Conservation (phyloP, 352 stramenopile genomes). For the Elongisporangium anandrum region DNA sequence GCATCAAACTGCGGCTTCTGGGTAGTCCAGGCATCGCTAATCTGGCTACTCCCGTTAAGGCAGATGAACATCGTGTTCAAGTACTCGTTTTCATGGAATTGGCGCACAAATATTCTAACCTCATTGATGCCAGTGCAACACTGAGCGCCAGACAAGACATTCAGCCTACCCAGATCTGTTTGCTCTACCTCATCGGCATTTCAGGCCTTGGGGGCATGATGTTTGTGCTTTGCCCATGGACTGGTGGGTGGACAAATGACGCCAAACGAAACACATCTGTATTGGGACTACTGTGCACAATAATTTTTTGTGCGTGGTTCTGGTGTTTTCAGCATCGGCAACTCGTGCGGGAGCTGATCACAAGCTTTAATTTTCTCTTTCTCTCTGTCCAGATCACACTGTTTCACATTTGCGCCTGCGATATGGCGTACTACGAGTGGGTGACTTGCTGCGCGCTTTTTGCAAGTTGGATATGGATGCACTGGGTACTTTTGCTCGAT, state of each 20-base stretch:
- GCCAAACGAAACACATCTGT: neutral
- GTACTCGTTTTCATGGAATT: neutral
- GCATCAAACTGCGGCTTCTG: neutral
- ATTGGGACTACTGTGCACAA: neutral
- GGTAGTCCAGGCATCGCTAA: neutral
- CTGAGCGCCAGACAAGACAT: neutral
- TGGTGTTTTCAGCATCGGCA: constrained; percentile 6
- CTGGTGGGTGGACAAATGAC: neutral
- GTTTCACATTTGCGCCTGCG: constrained; percentile 8
- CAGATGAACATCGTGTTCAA: neutral
- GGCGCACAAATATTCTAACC: neutral
- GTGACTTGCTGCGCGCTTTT: neutral
- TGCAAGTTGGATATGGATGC: constrained; percentile 14
- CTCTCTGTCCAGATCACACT: constrained; percentile 14
- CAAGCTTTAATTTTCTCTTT: constrained; percentile 18
- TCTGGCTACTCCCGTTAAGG: neutral
- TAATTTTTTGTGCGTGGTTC: neutral
- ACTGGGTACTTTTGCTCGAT: constrained; percentile 12
- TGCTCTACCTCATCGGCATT: neutral
- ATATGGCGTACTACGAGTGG: constrained; percentile 9
- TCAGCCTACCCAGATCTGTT: neutral
- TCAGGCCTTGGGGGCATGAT: neutral
- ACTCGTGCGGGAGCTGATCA: neutral
- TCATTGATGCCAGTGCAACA: neutral
- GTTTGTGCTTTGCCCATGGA: neutral